Conservation (phyloP, 1,284 basidiomycete species). For the Athelia sp. region DNA sequence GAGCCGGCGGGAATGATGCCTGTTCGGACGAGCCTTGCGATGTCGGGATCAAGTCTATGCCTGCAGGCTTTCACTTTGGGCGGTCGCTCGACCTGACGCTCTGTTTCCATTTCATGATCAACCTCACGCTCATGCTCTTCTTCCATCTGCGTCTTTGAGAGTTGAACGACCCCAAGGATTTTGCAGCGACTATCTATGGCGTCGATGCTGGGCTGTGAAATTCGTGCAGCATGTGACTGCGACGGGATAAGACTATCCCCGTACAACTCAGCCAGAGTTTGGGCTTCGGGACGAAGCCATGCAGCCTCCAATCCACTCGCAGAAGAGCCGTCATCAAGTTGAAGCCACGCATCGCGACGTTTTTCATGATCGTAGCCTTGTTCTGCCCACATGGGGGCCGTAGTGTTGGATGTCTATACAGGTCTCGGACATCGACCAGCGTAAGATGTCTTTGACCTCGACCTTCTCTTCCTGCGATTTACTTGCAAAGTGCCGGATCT, state of each 20-base stretch:
- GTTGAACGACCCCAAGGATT: slow-evolving; percentile 19
- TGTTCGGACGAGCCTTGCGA: slow-evolving; percentile 22
- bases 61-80: slow-evolving; percentile 15
- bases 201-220: slow-evolving; percentile 6
- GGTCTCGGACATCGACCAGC: slow-evolving; percentile 9
- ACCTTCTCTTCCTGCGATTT: neutral
- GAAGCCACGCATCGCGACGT: slow-evolving; percentile 27
- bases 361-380: slow-evolving; percentile 39
- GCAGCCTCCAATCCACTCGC: slow-evolving; percentile 13
- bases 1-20: slow-evolving; percentile 12
- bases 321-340: slow-evolving; percentile 10
- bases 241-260: slow-evolving; percentile 5
- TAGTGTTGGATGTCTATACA: slow-evolving; percentile 9
- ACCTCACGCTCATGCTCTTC: slow-evolving; percentile 52
- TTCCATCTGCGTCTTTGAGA: slow-evolving; percentile 21
- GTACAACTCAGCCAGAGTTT: slow-evolving; percentile 33
- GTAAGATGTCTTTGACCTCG: slow-evolving; percentile 8
- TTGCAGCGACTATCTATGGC: slow-evolving; percentile 22
- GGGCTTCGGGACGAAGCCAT: slow-evolving; percentile 38
- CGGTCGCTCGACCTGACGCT: slow-evolving; percentile 33
- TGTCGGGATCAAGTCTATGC: slow-evolving; percentile 19
- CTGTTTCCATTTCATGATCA: slow-evolving; percentile 35
- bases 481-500: slow-evolving; percentile 11
- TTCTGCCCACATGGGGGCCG: slow-evolving; percentile 37
- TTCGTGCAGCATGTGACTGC: neutral